These are phyloP conservation scores for Pythium phragmiticola DNA, from an alignment of 352 stramenopile genomes.

Conservation along the genomic window DNA sequence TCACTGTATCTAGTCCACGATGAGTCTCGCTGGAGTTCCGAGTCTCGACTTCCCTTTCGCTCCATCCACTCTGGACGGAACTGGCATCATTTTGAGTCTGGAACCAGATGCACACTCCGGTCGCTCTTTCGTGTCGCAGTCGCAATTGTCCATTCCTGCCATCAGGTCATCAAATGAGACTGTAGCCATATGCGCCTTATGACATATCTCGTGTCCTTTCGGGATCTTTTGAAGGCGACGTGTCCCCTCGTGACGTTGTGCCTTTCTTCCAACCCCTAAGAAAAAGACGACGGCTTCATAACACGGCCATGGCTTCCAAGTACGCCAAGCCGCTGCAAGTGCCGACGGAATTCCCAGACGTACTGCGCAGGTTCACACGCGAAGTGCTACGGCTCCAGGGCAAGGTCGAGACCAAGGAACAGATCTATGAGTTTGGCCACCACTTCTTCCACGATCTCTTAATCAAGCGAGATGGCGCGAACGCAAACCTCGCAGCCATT, in stretches of 20 bases:
- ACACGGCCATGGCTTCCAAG: constrained; percentile 66
- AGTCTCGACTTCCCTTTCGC: too few relatives aligned
- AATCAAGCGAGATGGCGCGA: constrained; percentile 34
- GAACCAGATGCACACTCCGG: too few relatives aligned
- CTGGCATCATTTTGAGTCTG: too few relatives aligned
- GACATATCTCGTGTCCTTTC: constrained; percentile 7
- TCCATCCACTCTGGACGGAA: too few relatives aligned
- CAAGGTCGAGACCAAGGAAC: constrained; percentile 75
- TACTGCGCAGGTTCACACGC: constrained; percentile 74
- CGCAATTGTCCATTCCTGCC: not conserved
- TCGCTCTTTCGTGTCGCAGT: too few relatives aligned
- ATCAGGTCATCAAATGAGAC: constrained; percentile 13
- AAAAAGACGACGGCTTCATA: not conserved
- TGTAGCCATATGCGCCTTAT: constrained; percentile 12
- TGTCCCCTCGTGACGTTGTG: not conserved
- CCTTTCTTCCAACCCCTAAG: not conserved
- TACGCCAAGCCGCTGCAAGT: constrained; percentile 83
- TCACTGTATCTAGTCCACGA: too few relatives aligned
- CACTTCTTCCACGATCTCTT: constrained; percentile 74
- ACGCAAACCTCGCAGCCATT: constrained; percentile 9
- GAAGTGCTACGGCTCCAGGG: constrained; percentile 83
- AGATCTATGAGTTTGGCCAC: constrained; percentile 72
- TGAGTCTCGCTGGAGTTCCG: too few relatives aligned
- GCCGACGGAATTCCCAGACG: constrained; percentile 64
- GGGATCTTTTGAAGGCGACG: not conserved